A percentile compares a stretch with the other conserved stretches of the same genome.
These are phyloP conservation scores for Coemansia pectinata DNA, from an alignment of 192 early-diverging fungal species.

Conservation along the genomic window DNA sequence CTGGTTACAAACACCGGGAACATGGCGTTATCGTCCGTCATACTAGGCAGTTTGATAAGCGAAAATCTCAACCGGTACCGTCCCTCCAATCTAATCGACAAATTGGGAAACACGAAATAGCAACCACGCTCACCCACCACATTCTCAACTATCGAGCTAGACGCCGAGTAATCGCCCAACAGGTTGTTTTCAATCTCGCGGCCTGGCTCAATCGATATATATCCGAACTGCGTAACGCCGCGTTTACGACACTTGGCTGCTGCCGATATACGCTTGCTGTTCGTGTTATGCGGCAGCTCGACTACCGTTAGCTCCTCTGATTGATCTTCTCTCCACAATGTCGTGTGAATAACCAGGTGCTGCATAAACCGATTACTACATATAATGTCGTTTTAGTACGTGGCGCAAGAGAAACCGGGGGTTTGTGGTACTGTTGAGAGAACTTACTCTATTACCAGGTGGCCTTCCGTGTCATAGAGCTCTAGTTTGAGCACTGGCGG, in stretches of 20 bases:
- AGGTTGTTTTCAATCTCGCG: conserved; percentile 51
- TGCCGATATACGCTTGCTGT: conserved; percentile 54
- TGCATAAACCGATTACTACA: conserved; percentile 45
- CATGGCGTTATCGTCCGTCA: conserved; percentile 53
- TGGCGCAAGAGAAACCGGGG: neutral
- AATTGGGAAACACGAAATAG: conserved; percentile 78
- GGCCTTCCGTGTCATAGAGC: conserved; percentile 58
- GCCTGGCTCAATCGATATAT: conserved; percentile 21
- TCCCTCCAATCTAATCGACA: conserved; percentile 74
- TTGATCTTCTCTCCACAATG: conserved; percentile 36
- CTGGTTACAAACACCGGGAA: conserved; percentile 57
- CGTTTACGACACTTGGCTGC: conserved; percentile 55
- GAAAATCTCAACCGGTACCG: conserved; percentile 69
- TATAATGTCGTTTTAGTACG: neutral
- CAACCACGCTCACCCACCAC: conserved; percentile 62
- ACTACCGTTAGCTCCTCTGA: conserved; percentile 45
- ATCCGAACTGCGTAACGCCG: conserved; percentile 47
- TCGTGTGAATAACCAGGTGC: conserved; percentile 55
- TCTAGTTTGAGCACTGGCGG: conserved; percentile 74
- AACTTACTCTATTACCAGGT: conserved; percentile 44
- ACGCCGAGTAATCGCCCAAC: conserved; percentile 44
- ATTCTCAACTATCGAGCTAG: conserved; percentile 47
- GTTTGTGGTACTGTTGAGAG: neutral
- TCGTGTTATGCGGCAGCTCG: conserved; percentile 50
- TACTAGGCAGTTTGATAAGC: conserved; percentile 66